Evolutionary conservation across 495 filamentous ascomycete genomes (phyloP), one percentile per base, ranked within the genome.

Genomic region (Hypoxylon rickii): DNA sequence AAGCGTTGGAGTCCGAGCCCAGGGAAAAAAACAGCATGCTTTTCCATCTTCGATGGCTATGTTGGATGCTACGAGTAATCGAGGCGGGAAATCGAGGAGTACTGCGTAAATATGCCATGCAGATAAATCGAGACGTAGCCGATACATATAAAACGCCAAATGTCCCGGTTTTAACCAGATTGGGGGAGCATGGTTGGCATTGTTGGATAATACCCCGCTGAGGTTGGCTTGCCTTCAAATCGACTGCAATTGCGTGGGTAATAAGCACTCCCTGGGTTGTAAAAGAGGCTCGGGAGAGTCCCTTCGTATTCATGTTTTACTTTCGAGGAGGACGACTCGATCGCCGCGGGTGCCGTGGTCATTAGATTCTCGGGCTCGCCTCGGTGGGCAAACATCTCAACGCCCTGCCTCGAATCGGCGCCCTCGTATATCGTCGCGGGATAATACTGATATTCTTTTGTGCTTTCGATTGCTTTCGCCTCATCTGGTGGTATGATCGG

Each of bases 371-470:
- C 74, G 6, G 64, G 61, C 41, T 77, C 74, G 48, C 62, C 62
- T 21, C 73, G 70, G 19, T 66, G 65, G 16, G 70, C 58, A 39
- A 70, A 78, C 61, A 78, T 70, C 41, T 79, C 76, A 31, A 78
- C 65, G 11, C 70, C 69, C 16, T 75, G 66, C 26, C 74, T 60
- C 10, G 69, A 49, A 49, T 76, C 70, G 10, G 60, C 59, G 7
- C 64, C 62, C 38, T 79, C 77, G 62, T 76, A 78, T 22, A 78
- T 70, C 11, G 74, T 60, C 0, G 68, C 64, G 0, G 77, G 73
- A 51, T 76, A 80, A 52, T 79, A 79, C 29, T 76, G 71, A 43
- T 79, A 79, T 0, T 67, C 73, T 44, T 78, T 80, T 12, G 71
- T 54, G 16, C 55, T 69, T 0, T 72, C 66, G 24, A 80, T 77